Base-by-base conservation (phyloP, 257 asterid genomes). In the Echium plantagineum region DNA sequence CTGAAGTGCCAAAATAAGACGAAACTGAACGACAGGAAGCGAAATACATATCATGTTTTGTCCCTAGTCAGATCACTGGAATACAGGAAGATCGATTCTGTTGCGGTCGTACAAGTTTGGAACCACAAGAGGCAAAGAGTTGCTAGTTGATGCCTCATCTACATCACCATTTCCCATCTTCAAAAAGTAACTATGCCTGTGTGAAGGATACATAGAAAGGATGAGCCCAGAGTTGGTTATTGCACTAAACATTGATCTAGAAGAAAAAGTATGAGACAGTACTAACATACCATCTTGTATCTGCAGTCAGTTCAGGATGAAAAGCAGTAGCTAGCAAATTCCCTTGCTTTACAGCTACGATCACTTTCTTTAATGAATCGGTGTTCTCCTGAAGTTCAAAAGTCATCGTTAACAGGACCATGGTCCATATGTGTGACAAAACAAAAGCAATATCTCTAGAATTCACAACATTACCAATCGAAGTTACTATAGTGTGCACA, bases 261-360 rank as follows among this genome's bases (percentile, higher is more conserved):
- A 24, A 24, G 2, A 17, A 6, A 51, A 12, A 12, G 49, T 10
- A 13, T 1, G 49, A 26, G 18, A 15, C n/a, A 54, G 6, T 46
- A 53, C 42, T 68, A 19, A 65, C 72, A 19, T 64, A 87, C 98
- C 98, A 90, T 71, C 99, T 79, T 46, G 82, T 75, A 63, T 93
- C 97, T 22, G 96, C 90, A 60, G 99, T 93, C 73, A 93, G 68
- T 77, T 93, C 99, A n/a, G 99, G 99, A 74, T 93, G 99, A 66
- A 93, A 93, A 53, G 99, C 99, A 63, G 99, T 93, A 68, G 99
- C 99, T 57, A 93, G 81, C 77, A 93, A 67, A 73, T 88, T 86
- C 46, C 97, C 99, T 77, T 93, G 99, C 78, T 82, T 89, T 72
- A 93, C 95, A 16, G 99, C 98, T 63, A 93, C 94, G 19, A 93